Evolutionary conservation across 2,329 filamentous ascomycete species (phyloP).

Genomic region (Calycina marina): DNA sequence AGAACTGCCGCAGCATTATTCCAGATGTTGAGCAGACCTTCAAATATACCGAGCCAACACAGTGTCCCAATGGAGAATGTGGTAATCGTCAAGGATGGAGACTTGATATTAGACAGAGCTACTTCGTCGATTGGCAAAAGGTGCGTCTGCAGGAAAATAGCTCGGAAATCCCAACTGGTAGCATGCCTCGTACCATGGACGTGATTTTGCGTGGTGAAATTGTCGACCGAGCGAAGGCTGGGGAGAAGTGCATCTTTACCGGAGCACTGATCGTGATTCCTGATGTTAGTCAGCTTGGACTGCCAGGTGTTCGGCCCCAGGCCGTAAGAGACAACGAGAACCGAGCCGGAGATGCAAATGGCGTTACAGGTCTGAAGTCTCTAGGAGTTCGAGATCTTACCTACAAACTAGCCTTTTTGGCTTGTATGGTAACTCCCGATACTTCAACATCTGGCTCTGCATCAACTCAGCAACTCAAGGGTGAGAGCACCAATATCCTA

Average conservation of each 20-base stretch:
- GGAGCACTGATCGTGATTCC: conserved; percentile 93
- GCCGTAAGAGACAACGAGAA: conserved; percentile 72
- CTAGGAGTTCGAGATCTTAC: conserved; percentile 91
- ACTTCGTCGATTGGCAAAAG: conserved; percentile 98
- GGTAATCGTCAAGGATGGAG: conserved; percentile 88
- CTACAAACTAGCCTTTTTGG: conserved; percentile 89
- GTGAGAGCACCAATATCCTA: conserved; percentile 71
- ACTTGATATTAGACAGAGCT: conserved; percentile 91
- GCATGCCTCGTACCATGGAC: conserved; percentile 97
- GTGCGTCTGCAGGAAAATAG: conserved; percentile 97
- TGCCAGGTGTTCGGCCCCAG: conserved; percentile 73
- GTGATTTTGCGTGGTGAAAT: conserved; percentile 94
- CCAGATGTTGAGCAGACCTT: conserved; percentile 95
- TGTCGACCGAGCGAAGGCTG: conserved; percentile 91
- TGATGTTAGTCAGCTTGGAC: conserved; percentile 85
- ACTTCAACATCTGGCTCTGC: conserved; percentile 65
- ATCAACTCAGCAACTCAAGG: conserved; percentile 50
- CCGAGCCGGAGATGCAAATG: conserved; percentile 63
- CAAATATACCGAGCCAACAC: conserved; percentile 89
- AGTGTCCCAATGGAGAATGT: conserved; percentile 81
- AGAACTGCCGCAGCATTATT: conserved; percentile 70
- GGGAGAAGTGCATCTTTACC: conserved; percentile 96
- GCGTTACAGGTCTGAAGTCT: conserved; percentile 77
- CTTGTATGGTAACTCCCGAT: conserved; percentile 91
- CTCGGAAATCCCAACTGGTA: conserved; percentile 93